These are phyloP conservation scores for Cryphonectria japonica DNA, from an alignment of 2,329 filamentous ascomycete genomes.

Conservation along the genomic window DNA sequence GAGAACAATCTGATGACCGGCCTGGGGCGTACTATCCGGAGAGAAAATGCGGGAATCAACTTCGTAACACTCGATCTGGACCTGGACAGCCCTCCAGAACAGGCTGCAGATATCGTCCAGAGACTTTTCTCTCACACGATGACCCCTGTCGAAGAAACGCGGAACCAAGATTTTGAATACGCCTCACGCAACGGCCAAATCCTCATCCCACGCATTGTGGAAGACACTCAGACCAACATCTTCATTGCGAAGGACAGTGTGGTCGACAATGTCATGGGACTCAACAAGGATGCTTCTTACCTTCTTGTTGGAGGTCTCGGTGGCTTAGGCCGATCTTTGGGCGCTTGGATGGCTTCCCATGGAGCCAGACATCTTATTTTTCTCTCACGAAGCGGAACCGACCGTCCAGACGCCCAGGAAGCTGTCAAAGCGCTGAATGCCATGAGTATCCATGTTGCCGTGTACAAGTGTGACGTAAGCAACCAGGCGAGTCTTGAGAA, in stretches of 20 bases:
- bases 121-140: neutral
- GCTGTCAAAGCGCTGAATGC: neutral
- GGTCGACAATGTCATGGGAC: neutral
- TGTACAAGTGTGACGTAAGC: neutral
- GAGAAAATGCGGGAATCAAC: neutral
- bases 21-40: neutral
- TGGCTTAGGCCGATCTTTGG: neutral
- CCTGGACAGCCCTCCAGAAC: neutral
- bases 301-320: neutral
- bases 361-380: neutral
- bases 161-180: neutral
- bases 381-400: neutral
- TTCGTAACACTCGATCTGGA: neutral
- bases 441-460: neutral
- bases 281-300: neutral
- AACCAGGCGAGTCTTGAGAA: neutral
- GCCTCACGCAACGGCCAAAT: neutral
- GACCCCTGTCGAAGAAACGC: neutral
- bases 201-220: neutral
- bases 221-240: neutral
- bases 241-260: neutral
- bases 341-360: neutral
- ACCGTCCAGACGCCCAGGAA: neutral
- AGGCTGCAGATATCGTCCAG: neutral
- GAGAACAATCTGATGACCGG: neutral